phyloP scores from a whole-genome alignment of 2,329 filamentous ascomycete genomes.

The Claviceps maximensis region DNA sequence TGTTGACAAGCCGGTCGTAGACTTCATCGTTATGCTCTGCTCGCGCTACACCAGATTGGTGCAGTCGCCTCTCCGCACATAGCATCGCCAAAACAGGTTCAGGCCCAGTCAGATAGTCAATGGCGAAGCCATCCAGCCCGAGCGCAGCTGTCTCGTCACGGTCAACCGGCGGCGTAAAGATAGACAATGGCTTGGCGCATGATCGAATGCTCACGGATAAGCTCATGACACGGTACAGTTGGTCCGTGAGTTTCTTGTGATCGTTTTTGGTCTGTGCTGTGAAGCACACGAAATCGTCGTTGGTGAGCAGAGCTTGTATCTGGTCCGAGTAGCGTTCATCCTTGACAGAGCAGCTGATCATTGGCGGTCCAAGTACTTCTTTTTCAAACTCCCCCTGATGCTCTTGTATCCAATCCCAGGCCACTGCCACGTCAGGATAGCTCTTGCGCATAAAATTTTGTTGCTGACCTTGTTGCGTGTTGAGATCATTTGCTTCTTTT shows the following conservation, averaged over 20 bases:
- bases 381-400: conserved; percentile 59
- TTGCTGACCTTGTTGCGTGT: conserved; percentile 65
- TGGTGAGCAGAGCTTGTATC: conserved; percentile 37
- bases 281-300: conserved; percentile 49
- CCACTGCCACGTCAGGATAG: conserved; percentile 51
- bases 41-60: conserved; percentile 53
- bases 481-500: conserved; percentile 42
- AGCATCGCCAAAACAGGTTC: conserved; percentile 78
- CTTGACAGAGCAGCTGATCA: conserved; percentile 68
- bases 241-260: conserved; percentile 55
- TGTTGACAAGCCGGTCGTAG: conserved; percentile 49
- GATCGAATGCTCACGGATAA: conserved; percentile 63
- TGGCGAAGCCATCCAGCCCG: conserved; percentile 69
- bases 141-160: conserved; percentile 37
- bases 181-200: conserved; percentile 37
- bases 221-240: conserved; percentile 48
- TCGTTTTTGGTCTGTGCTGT: conserved; percentile 67
- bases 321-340: conserved; percentile 51
- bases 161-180: conserved; percentile 42
- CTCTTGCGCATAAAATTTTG: conserved; percentile 47
- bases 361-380: conserved; percentile 67
- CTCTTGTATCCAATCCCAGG: conserved; percentile 71
- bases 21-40: conserved; percentile 52
- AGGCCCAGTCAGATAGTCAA: conserved; percentile 70
- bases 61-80: conserved; percentile 57